Conservation (phyloP, 495 filamentous ascomycete genomes). For the Aspergillus cristatus region DNA sequence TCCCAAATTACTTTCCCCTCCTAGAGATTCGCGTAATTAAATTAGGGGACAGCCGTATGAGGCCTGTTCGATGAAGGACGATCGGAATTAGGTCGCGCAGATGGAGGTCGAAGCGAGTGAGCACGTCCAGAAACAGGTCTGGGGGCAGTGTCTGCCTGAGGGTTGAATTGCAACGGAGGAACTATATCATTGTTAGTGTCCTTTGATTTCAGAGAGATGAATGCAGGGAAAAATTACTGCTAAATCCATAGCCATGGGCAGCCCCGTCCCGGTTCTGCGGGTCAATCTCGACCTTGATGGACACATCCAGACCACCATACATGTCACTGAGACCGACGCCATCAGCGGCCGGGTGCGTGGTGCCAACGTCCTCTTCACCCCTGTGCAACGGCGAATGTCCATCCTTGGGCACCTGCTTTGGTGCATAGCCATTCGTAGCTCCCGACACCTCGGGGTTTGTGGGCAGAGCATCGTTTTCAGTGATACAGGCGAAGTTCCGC, state of each 20-base stretch:
- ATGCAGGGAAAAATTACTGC: conserved; percentile 25
- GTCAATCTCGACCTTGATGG: conserved; percentile 61
- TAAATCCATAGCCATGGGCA: conserved; percentile 62
- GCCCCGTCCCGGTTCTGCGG: conserved; percentile 52
- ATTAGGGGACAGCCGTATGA: too few species aligned
- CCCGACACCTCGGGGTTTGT: conserved; percentile 13
- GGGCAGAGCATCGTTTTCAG: conserved; percentile 42
- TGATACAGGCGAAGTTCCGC: conserved; percentile 79
- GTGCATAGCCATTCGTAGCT: conserved; percentile 10
- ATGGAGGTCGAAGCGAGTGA: conserved; percentile 8
- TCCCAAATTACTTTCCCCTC: too few species aligned
- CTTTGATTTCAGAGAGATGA: too few species aligned
- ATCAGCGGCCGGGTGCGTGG: conserved; percentile 52
- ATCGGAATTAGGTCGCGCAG: conserved; percentile 3
- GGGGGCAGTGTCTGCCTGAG: conserved; percentile 4
- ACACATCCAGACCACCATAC: conserved; percentile 58
- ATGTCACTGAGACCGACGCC: conserved; percentile 38
- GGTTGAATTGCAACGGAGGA: conserved; percentile 12
- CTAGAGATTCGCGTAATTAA: too few species aligned
- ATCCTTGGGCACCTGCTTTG: conserved; percentile 38
- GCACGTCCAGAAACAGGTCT: conserved; percentile 5
- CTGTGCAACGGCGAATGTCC: conserved; percentile 53
- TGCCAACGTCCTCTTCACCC: conserved; percentile 58
- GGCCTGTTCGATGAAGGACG: conserved; percentile 9
- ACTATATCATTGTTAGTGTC: conserved; percentile 10